These are phyloP conservation scores for Halophytophthora batemanensis DNA, from an alignment of 352 stramenopile genomes.

Conservation along the genomic window DNA sequence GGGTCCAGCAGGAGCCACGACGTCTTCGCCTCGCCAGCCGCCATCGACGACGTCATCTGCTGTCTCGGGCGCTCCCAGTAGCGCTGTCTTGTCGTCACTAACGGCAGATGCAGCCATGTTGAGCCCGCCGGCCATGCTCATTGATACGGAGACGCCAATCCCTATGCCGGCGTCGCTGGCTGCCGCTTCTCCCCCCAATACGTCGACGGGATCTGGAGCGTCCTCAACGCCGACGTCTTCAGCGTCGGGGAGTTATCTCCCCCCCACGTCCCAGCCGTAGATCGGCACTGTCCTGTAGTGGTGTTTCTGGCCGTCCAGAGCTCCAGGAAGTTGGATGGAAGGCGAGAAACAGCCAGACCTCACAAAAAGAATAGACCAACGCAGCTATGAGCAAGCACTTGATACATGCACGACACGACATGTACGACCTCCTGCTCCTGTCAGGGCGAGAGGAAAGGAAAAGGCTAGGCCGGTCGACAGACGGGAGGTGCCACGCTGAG, in stretches of 20 bases:
- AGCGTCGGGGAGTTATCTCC: slow-evolving; percentile 17
- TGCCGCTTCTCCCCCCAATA: slow-evolving; percentile 12
- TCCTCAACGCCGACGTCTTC: slow-evolving; percentile 31
- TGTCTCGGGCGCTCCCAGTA: slow-evolving; percentile 11
- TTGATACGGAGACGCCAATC: slow-evolving; percentile 47
- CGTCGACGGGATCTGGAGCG: not conserved
- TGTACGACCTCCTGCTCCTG: too few species aligned
- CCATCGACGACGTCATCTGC: not conserved
- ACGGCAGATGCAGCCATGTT: slow-evolving; percentile 27
- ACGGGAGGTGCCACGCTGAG: too few species aligned
- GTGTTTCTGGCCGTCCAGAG: not conserved
- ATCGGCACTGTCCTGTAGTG: not conserved
- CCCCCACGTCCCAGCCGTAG: slow-evolving; percentile 24
- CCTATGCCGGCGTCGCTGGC: slow-evolving; percentile 42
- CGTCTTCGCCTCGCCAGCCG: not conserved
- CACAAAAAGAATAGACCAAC: too few species aligned
- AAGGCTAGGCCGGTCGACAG: too few species aligned
- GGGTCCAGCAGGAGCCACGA: slow-evolving; percentile 2
- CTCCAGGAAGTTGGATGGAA: too few species aligned
- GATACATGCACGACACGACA: too few species aligned
- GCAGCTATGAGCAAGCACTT: too few species aligned
- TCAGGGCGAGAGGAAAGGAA: too few species aligned
- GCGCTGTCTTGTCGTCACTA: slow-evolving; percentile 22
- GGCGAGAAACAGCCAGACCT: too few species aligned
- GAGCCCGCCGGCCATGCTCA: slow-evolving; percentile 31